Evolutionary conservation across 2,329 filamentous ascomycete genomes (phyloP), one percentile per base, ranked within the genome.

Genomic region (Claviceps arundinis): DNA sequence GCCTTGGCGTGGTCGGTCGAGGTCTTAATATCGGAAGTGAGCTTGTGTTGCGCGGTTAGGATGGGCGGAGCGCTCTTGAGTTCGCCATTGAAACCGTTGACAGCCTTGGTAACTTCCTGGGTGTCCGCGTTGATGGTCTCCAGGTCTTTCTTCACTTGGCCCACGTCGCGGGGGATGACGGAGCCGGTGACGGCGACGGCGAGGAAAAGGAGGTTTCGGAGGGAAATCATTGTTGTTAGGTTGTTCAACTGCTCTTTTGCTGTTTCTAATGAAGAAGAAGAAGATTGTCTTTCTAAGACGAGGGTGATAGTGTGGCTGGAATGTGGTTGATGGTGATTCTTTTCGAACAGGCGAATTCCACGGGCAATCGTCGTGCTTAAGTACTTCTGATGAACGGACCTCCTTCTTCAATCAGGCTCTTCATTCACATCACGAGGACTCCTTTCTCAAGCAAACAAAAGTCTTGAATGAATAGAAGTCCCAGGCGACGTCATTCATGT

Each of bases 131-230:
- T 51, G 40, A 54, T n/a, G 40, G 5, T 19, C 5, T 42, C 0
- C 40, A 54, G 45, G 22, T 37, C 40, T 5, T 17, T 5, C 45
- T 30, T 37, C 44, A 49, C 9, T 6, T 17, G 11, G 7, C 16
- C 19, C 37, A 11, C 45, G 40, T 51, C 52, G 5, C 52, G 52
- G 34, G 30, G 24, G 9, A 37, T 30, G 48, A 50, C 40, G 17
- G 48, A 50, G 43, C 50, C 45, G 3, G 44, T 43, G 37, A 47
- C 50, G 38, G 50, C 45, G 22, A 52, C 50, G 17, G 50, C 50
- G 16, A 52, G 14, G 45, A 52, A 52, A 38, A 52, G 37, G 26
- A 52, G 50, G 26, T 52, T 52, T 26, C 45, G 46, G 37, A 52
- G 13, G 11, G 50, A 52, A 5, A 52, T 11, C 50, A 52, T 52